Base-by-base conservation (phyloP, 192 early-diverging fungal genomes). In the Coemansia sp. region DNA sequence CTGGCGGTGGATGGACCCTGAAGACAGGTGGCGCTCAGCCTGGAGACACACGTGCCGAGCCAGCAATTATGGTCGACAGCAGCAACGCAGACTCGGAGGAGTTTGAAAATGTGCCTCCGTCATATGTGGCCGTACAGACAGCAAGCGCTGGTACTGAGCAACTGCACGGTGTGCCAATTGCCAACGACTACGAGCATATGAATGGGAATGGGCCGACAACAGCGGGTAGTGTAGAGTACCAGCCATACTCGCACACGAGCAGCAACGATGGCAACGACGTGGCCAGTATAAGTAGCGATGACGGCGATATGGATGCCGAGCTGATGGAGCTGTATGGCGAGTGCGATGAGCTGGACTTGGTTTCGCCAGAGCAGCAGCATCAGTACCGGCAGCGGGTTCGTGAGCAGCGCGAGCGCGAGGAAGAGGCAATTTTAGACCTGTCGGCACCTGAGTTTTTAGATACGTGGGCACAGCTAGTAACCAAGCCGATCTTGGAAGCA, bases 1-100 rank as follows among this genome's bases (percentile, higher is more conserved):
- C 79, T 10, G 72, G 56, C 2, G 85, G 82, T 1, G 94, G 91
- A 0, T 96, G 92, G 85, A 86, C 77, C 1, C 60, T 93, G 11
- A 75, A 59, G 41, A 65, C 63, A 17, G 65, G 64, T 47, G 58
- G 56, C 39, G 60, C 22, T 12, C 56, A 51, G 22, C 2, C 22
- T 9, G 25, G 29, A 12, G 47, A 15, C 17, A 0, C 47, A 22
- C 53, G 12, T n/a, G 19, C 17, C 25, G 52, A 48, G 22, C 39
- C 54, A 50, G 41, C 65, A 41, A 71, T 69, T 25, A 50, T 56
- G 17, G 25, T 56, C 19, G 55, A 65, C 21, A 62, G 69, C 15
- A 73, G 70, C 27, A 60, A 67, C 22, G 61, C 65, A 8, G 66
- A 51, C n/a, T 29, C 72, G 7, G 83, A 84, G 0, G 83, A 88